Base-by-base conservation (phyloP, 306 rosid genomes). In the Cicer judaicum region DNA sequence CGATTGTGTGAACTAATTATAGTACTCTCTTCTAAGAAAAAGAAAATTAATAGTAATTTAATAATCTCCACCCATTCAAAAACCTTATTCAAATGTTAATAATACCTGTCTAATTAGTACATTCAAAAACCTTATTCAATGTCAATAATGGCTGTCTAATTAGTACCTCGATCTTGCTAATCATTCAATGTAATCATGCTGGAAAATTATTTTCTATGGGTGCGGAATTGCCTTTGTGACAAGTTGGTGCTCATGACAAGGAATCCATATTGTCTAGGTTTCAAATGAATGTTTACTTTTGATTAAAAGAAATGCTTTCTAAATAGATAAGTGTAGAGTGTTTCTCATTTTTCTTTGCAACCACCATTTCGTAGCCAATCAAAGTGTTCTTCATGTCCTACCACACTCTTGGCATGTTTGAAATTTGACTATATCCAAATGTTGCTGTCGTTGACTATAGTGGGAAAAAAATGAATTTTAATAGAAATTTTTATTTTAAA, bases 171-270 rank as follows among this genome's bases (percentile, higher is more conserved):
- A 24, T 24, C 3, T 24, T 24, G 29, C 29, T 24, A 24, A 24
- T 24, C 19, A 44, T 67, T 14, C 50, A 67, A 55, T 24, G 18
- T 19, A 63, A 69, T 60, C 54, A 49, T 59, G 70, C 34, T 38
- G 36, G 47, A 47, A 68, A 68, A 18, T 59, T 2, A 68, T 34
- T 59, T 59, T 36, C 1, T 76, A 29, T 39, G 24, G 15, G 29
- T 29, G 7, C n/a, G 15, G 10, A 65, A 61, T 61, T 21, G 53
- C 63, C 29, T 68, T 47, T 15, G 63, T 7, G 72, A 50, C 72
- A 70, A 52, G 57, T 78, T 70, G 41, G 64, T 62, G 38, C 69
- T 11, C 29, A 36, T 5, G 75, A 67, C 43, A 46, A 77, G 5
- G 16, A 57, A 10, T 75, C 10, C 59, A 76, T 56, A 44, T 66